Percentiles rank a stretch among this genome's conserved stretches.
Conservation (phyloP, 768 basidiomycete species). For the Fistulinella prunicolor region DNA sequence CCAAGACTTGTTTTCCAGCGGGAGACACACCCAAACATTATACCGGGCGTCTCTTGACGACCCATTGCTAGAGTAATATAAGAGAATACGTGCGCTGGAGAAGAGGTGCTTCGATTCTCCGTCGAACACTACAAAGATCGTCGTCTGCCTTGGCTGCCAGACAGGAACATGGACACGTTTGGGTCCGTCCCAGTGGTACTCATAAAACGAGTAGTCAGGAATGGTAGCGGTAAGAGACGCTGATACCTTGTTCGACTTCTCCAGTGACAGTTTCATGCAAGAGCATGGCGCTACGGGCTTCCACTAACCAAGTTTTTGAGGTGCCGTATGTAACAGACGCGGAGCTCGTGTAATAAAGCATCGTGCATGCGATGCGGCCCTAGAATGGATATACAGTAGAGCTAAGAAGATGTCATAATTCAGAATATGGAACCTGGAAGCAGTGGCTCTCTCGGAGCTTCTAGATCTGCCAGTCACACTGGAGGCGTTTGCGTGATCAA, state of each 20-base stretch:
- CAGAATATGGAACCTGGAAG: no score
- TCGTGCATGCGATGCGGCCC: no score
- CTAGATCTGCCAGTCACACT: no score
- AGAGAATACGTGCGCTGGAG: conserved; percentile 19
- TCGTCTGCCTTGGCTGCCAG: conserved; percentile 25
- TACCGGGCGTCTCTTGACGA: conserved; percentile 8
- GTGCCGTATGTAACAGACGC: no score
- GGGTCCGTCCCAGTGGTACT: conserved; percentile 24
- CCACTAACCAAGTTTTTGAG: no score
- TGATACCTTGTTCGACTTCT: conserved; percentile 12
- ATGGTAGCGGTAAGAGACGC: not conserved
- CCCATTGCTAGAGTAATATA: conserved; percentile 10
- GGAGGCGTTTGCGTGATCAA: no score
- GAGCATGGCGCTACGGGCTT: no score
- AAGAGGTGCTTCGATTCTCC: conserved; percentile 19
- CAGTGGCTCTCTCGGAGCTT: no score
- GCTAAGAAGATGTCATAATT: no score
- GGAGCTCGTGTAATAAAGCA: no score
- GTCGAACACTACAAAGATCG: conserved; percentile 22
- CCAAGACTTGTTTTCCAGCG: not conserved
- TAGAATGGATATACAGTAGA: no score
- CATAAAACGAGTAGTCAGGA: conserved; percentile 16
- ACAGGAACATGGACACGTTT: conserved; percentile 19
- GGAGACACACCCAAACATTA: conserved; percentile 20
- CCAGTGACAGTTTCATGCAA: conserved; percentile 22